Conservation (phyloP, 805 yeast genomes). For the Starmerella stigmatis region DNA sequence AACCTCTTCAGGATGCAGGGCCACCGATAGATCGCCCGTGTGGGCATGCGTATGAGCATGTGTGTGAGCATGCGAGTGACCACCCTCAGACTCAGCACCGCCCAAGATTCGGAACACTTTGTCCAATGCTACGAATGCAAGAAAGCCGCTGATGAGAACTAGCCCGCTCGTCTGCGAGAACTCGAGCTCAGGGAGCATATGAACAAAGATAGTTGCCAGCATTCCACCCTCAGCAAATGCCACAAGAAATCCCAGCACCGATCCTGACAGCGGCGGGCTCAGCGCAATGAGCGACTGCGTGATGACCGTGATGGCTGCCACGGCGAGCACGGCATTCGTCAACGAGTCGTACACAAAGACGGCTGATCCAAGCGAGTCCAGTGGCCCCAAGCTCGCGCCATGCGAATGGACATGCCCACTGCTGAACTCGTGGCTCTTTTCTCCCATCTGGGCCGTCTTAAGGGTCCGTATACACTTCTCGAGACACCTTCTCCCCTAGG, state of each 20-base stretch:
- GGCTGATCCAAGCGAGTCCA: neutral
- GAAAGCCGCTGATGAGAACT: constrained; percentile 51
- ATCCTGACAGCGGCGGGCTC: constrained; percentile 36
- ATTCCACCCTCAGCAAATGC: constrained; percentile 70
- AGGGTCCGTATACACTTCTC: neutral
- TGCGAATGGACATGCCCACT: constrained; percentile 2
- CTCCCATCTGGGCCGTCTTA: too few relatives aligned
- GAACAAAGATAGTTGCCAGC: constrained; percentile 64
- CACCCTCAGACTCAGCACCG: constrained; percentile 25
- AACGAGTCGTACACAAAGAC: constrained; percentile 16
- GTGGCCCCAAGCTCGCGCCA: neutral
- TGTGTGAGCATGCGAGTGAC: constrained; percentile 34
- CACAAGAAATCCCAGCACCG: constrained; percentile 44
- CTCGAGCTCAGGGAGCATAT: constrained; percentile 53
- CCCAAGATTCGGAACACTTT: constrained; percentile 45
- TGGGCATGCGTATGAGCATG: constrained; percentile 12
- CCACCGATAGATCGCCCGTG: neutral
- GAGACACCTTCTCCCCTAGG: neutral
- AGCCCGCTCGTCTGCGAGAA: constrained; percentile 40
- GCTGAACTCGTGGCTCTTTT: too few relatives aligned
- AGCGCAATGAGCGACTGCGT: constrained; percentile 17
- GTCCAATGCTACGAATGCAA: constrained; percentile 50
- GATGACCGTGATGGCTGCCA: constrained; percentile 10
- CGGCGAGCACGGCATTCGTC: constrained; percentile 18
- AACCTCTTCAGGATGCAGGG: neutral